Evolutionary conservation across 1,284 basidiomycete genomes (phyloP).

Genomic region (Phellopilus nigrolimitatus): DNA sequence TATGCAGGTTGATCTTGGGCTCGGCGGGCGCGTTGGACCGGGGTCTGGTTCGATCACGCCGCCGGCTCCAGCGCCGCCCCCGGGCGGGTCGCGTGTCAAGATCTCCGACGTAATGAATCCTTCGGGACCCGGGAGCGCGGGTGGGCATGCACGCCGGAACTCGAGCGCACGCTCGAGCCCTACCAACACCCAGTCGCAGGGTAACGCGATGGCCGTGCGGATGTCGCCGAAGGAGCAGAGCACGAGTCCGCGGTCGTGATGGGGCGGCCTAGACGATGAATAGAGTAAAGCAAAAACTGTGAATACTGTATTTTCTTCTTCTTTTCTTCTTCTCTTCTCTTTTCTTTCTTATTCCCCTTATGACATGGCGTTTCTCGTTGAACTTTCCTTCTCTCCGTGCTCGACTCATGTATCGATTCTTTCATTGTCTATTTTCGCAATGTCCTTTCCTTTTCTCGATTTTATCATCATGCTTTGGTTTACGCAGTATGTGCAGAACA

Average conservation of each 20-base stretch:
- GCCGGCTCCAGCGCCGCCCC: slow-evolving; percentile 36
- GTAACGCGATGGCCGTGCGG: slow-evolving; percentile 14
- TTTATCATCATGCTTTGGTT: not conserved
- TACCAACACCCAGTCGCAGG: slow-evolving; percentile 15
- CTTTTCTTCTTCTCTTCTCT: not conserved
- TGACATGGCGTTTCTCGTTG: not conserved
- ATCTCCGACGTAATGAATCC: slow-evolving; percentile 38
- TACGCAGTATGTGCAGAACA: not conserved
- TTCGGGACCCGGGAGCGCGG: slow-evolving; percentile 2
- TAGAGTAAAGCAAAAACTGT: not conserved
- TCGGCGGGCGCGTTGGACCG: slow-evolving; percentile 34
- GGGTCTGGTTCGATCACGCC: slow-evolving; percentile 31
- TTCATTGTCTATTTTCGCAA: not conserved
- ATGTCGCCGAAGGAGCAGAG: slow-evolving; percentile 16
- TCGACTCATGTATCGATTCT: slow-evolving; percentile 3
- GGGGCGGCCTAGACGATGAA: not conserved
- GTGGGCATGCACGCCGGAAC: slow-evolving; percentile 3
- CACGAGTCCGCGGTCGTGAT: slow-evolving; percentile 13
- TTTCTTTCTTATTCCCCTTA: not conserved
- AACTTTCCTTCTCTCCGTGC: not conserved
- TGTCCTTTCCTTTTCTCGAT: not conserved
- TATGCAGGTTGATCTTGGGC: slow-evolving; percentile 35
- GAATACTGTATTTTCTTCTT: slow-evolving; percentile 1
- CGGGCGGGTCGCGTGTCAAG: slow-evolving; percentile 45
- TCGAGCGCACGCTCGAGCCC: slow-evolving; percentile 9